Evolutionary conservation across 2,329 filamentous ascomycete species (phyloP), one percentile per base, ranked within the genome.

Genomic region (Clarireedia hainanense): DNA sequence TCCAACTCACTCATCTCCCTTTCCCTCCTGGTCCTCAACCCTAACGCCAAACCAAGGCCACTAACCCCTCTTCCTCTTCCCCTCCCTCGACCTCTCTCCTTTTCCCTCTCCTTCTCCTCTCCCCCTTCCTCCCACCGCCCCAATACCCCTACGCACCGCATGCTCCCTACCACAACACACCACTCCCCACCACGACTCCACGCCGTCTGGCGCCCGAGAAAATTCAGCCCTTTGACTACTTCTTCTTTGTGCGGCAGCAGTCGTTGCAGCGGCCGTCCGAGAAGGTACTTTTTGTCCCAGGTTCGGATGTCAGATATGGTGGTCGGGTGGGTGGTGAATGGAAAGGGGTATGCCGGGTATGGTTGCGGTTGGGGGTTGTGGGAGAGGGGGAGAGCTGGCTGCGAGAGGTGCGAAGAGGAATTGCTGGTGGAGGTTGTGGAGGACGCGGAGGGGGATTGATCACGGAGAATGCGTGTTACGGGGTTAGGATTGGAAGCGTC

Each of bases 131-230:
- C 54, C 59, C 61, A 64, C 40, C 63, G 42, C 27, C 54, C 55
- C 26, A 67, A 58, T 14, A 67, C 24, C 4, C 55, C 65, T 55
- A 68, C 53, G 6, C 61, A 50, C 7, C 64, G 62, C 26, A 36
- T 48, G 45, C 64, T 66, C 43, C 67, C 67, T 6, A 63, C 66
- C 6, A 65, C 66, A 24, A 68, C 65, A 61, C 66, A 68, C 63
- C 64, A 68, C 43, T 58, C 54, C 7, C 67, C 67, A 36, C 61
- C 62, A 4, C 5, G 34, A 59, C 67, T 69, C 67, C 67, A 69
- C 2, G 63, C 65, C 6, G 64, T 50, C 27, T 66, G 61, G 24
- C 67, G 53, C 1, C 66, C 67, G n/a, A 58, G 55, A 47, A 66
- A 65, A 0, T 23, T 47, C 5, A 63, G 27, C 12, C 57, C 57